Evolutionary conservation across 352 stramenopile genomes (phyloP), one percentile per base, ranked within the genome.

Genomic region (Globisporangium nagaii): DNA sequence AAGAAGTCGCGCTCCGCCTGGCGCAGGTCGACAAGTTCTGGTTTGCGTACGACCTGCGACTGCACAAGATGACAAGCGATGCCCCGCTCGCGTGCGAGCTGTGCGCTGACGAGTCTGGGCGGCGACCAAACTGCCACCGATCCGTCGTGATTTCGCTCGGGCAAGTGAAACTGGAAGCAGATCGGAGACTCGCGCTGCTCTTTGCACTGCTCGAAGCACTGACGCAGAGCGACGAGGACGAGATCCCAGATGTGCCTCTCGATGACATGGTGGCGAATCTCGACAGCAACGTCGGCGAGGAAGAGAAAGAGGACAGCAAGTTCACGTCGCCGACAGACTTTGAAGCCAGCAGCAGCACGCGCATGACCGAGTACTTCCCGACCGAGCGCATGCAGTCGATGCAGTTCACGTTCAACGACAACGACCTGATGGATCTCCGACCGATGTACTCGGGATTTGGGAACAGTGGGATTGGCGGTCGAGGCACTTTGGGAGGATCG

Each of bases 131-230:
- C 5, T 86, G 70, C 17, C 79, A 93, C 65, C 80, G 84, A 15
- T 79, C 72, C 10, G 51, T 93, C 11, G 65, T 61, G 17, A 70
- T 91, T 45, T 78, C 63, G 1, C 81, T 93, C 41, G 85, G 84
- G 7, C 83, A 93, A 67, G 76, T 95, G 15, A 95, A 95, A 42
- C 55, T 95, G 9, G 85, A 95, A 53, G 85, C 85, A 8, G 85
- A 95, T 59, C 73, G 85, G 42, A 66, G 85, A 13, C 65, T 95
- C 25, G 78, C 90, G 58, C 56, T 95, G 22, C 65, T 95, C 24
- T 95, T 91, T 41, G 84, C 85, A 7, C 36, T 95, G 9, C 58
- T 93, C 17, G 85, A 93, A 54, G 82, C 84, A 2, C 39, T 95
- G 2, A 78, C 85, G 3, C 63, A 64, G 11, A 73, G 65, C 1